A percentile compares a stretch with the other conserved stretches of the same genome.
Evolutionary conservation across 495 filamentous ascomycete species (phyloP).

Genomic region (Daldinia loculata): DNA sequence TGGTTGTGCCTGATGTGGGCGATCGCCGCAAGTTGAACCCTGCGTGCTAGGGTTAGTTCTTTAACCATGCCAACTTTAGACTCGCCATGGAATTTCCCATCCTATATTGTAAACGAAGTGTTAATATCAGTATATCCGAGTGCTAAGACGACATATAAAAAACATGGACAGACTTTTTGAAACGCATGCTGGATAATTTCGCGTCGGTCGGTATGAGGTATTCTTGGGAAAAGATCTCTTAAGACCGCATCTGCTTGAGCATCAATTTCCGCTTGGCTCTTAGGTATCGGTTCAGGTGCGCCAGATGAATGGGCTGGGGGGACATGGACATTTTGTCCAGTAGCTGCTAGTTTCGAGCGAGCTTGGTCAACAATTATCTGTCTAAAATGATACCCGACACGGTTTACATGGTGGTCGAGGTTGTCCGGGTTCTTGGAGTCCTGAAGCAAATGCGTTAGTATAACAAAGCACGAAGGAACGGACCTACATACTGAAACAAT

Average conservation of each 20-base stretch:
- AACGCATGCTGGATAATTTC: constrained; percentile 84
- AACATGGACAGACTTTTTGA: constrained; percentile 67
- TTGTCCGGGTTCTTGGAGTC: constrained; percentile 34
- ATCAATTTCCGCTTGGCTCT: constrained; percentile 71
- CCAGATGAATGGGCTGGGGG: constrained; percentile 33
- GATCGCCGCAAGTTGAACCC: constrained; percentile 82
- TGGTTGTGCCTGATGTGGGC: constrained; percentile 88
- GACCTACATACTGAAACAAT: constrained; percentile 76
- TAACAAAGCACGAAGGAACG: neutral
- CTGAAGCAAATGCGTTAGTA: constrained; percentile 25
- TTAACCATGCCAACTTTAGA: constrained; percentile 70
- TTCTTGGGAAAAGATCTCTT: constrained; percentile 84
- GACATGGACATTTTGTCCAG: constrained; percentile 27
- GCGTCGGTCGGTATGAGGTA: constrained; percentile 79
- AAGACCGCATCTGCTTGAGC: constrained; percentile 77
- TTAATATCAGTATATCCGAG: constrained; percentile 9
- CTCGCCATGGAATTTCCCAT: constrained; percentile 41
- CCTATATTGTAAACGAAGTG: constrained; percentile 20
- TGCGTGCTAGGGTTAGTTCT: constrained; percentile 72
- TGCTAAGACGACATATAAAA: neutral
- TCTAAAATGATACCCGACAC: constrained; percentile 81
- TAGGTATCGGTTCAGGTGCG: constrained; percentile 61
- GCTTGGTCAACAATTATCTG: constrained; percentile 61
- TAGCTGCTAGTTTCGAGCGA: constrained; percentile 43
- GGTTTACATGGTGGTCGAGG: constrained; percentile 66